phyloP scores from a whole-genome alignment of 1,284 basidiomycete species.

The Filobasidium uniguttulatum region DNA sequence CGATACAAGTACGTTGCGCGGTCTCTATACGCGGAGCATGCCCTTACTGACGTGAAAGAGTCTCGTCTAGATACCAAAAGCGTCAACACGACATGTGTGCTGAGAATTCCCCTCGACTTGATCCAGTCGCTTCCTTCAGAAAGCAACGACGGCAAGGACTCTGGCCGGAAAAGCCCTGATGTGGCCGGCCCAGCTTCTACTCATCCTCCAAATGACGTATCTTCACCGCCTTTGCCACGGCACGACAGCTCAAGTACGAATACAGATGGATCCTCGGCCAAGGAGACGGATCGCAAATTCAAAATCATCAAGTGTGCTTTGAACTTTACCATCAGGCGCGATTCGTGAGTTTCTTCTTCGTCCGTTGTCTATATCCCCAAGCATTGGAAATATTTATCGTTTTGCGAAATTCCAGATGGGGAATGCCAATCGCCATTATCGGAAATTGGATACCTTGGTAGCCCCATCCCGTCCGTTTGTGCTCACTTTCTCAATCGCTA shows the following conservation, averaged over 20 bases:
- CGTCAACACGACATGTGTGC: conserved; percentile 81
- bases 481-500: too few relatives aligned
- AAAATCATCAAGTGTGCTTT: conserved; percentile 83
- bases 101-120: conserved; percentile 50
- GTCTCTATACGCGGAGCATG: neutral
- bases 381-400: too few relatives aligned
- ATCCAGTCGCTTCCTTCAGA: conserved; percentile 6
- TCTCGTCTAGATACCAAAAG: conserved; percentile 46
- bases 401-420: conserved; percentile 40
- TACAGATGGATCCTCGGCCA: conserved; percentile 19
- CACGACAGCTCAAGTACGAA: conserved; percentile 9
- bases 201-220: conserved; percentile 2
- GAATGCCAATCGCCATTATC: conserved; percentile 84
- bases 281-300: conserved; percentile 44
- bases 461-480: too few relatives aligned
- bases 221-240: conserved; percentile 6
- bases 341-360: conserved; percentile 46
- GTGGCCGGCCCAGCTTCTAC: conserved; percentile 8
- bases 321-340: conserved; percentile 83
- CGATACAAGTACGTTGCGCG: conserved; percentile 49
- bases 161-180: too few relatives aligned
- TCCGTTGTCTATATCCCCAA: neutral
- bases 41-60: conserved; percentile 16
- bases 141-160: conserved; percentile 1
- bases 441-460: conserved; percentile 37